Conservation (phyloP, 2,329 filamentous ascomycete genomes). For the Fusarium coffeatum region DNA sequence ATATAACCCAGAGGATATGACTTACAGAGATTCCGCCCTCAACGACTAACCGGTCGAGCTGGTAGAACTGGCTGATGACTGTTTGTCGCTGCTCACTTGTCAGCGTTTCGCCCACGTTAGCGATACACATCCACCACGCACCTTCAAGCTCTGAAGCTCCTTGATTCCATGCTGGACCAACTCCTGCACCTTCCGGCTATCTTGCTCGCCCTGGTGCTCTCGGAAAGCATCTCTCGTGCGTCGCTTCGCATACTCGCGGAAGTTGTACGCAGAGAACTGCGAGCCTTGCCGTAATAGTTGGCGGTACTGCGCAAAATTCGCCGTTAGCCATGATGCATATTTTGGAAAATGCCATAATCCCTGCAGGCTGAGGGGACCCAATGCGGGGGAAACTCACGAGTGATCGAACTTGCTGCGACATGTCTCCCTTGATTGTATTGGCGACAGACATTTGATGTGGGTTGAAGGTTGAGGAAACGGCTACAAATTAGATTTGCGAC, state of each 20-base stretch:
- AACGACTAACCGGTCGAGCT: conserved; percentile 90
- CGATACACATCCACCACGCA: conserved; percentile 52
- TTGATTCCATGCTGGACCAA: conserved; percentile 88
- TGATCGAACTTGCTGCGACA: conserved; percentile 68
- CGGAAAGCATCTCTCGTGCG: conserved; percentile 91
- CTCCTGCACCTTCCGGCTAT: conserved; percentile 84
- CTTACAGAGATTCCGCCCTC: conserved; percentile 83
- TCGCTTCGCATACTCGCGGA: conserved; percentile 94
- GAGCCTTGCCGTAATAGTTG: conserved; percentile 86
- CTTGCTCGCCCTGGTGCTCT: conserved; percentile 78
- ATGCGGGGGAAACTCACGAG: conserved; percentile 57
- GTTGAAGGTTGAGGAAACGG: conserved; percentile 34
- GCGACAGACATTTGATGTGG: conserved; percentile 56
- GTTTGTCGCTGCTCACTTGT: conserved; percentile 82
- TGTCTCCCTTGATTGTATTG: conserved; percentile 60
- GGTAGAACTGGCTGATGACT: conserved; percentile 92
- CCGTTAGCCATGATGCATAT: conserved; percentile 28
- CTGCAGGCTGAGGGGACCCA: conserved; percentile 15
- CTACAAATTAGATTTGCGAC: conserved; percentile 38
- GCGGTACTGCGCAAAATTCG: conserved; percentile 75
- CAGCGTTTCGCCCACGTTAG: background rate
- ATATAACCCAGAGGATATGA: background rate
- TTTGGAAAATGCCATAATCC: conserved; percentile 5
- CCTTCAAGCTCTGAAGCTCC: conserved; percentile 91
- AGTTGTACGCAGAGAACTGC: conserved; percentile 96